Percentiles rank a stretch among this genome's conserved stretches.
Evolutionary conservation across 139 green algal genomes (phyloP).

Genomic region (Edaphochlamys debaryana): DNA sequence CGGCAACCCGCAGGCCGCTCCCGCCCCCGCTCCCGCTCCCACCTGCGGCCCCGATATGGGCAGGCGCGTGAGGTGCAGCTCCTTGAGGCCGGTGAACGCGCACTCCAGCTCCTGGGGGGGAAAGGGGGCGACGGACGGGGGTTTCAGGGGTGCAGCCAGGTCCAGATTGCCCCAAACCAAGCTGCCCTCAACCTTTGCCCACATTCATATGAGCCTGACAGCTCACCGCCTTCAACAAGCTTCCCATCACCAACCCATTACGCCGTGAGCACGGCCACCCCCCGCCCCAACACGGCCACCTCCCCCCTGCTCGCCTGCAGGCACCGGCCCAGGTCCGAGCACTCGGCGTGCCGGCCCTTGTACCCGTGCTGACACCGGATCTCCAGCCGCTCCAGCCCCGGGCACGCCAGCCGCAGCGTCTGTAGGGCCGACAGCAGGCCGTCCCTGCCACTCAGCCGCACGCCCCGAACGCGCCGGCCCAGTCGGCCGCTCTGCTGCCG

Average conservation of each 20-base stretch:
- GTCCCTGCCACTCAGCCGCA: slow-evolving; percentile 13
- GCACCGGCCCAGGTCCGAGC: slow-evolving; percentile 18
- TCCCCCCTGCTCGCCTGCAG: background rate
- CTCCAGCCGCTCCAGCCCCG: background rate
- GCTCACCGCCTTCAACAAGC: too few relatives aligned
- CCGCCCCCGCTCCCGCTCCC: too few relatives aligned
- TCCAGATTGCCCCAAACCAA: too few relatives aligned
- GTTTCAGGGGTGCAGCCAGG: too few relatives aligned
- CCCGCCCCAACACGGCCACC: too few relatives aligned
- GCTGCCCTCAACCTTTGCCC: too few relatives aligned
- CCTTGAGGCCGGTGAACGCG: background rate
- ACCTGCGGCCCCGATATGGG: too few relatives aligned
- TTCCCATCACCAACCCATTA: too few relatives aligned
- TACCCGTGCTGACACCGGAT: slow-evolving; percentile 35
- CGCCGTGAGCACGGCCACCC: too few relatives aligned
- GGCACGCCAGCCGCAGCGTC: slow-evolving; percentile 11
- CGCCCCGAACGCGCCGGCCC: background rate
- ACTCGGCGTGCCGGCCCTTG: slow-evolving; percentile 15
- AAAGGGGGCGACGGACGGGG: too few relatives aligned
- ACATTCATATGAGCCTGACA: too few relatives aligned
- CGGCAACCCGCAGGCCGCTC: too few relatives aligned
- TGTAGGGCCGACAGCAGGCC: slow-evolving; percentile 17
- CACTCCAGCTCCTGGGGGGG: background rate
- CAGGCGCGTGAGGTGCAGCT: slow-evolving; percentile 32
- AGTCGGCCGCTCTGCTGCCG: background rate